These are phyloP conservation scores for Cladosporium phlei DNA, from an alignment of 2,329 filamentous ascomycete genomes.

Conservation along the genomic window DNA sequence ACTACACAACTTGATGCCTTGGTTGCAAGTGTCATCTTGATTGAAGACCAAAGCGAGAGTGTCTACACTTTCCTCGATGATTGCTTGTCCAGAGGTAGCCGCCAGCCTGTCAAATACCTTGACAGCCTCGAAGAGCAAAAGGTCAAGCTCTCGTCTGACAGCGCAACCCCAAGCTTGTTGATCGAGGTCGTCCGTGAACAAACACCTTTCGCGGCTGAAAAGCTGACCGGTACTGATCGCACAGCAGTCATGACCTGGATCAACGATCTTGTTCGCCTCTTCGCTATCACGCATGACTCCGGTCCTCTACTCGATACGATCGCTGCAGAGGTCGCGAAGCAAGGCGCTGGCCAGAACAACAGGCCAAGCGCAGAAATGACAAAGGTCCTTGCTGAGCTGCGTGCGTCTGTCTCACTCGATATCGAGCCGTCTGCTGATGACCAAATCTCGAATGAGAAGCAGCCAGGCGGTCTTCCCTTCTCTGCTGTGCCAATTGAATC, in stretches of 20 bases:
- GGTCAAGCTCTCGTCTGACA: not conserved
- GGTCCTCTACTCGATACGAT: not conserved
- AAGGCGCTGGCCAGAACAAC: not conserved
- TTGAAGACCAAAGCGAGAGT: conserved; percentile 23
- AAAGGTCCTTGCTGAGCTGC: not conserved
- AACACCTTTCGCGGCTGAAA: conserved; percentile 54
- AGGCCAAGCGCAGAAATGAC: not conserved
- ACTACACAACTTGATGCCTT: conserved; percentile 39
- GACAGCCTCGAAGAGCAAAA: conserved; percentile 54
- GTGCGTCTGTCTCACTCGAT: not conserved
- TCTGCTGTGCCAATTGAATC: conserved; percentile 38
- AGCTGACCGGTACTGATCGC: conserved; percentile 6
- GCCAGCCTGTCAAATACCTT: conserved; percentile 77
- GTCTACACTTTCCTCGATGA: conserved; percentile 76
- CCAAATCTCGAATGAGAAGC: not conserved
- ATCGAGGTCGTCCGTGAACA: conserved; percentile 71
- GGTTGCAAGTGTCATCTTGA: conserved; percentile 40
- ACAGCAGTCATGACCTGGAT: conserved; percentile 19
- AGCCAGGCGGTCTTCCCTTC: conserved; percentile 22
- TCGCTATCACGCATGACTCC: not conserved
- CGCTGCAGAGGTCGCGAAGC: not conserved
- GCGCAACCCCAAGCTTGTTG: conserved; percentile 55
- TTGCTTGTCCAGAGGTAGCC: conserved; percentile 69
- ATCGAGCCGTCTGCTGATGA: not conserved
- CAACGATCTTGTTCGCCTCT: not conserved